Percentiles rank a stretch among this genome's conserved stretches.
phyloP scores from a whole-genome alignment of 352 stramenopile genomes.

The Pythium aristosporum region DNA sequence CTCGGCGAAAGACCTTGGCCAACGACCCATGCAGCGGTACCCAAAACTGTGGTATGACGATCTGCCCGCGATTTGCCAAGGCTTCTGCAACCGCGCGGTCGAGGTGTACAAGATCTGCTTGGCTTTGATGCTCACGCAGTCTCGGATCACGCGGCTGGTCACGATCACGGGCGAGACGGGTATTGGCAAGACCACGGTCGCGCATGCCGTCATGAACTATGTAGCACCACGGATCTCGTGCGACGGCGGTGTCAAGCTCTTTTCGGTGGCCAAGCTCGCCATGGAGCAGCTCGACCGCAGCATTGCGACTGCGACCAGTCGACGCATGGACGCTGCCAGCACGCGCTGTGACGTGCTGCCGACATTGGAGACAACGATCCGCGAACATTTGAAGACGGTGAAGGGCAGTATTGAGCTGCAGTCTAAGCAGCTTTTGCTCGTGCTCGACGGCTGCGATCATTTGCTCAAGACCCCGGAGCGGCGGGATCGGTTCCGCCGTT shows the following conservation, averaged over 20 bases:
- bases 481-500: constrained; percentile 60
- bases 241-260: constrained; percentile 66
- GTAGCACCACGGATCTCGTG: constrained; percentile 74
- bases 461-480: constrained; percentile 48
- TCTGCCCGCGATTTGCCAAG: constrained; percentile 72
- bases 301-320: constrained; percentile 42
- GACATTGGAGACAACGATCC: constrained; percentile 49
- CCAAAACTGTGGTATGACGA: constrained; percentile 81
- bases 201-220: constrained; percentile 75
- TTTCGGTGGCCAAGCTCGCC: constrained; percentile 58
- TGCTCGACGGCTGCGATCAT: constrained; percentile 76
- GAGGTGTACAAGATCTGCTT: constrained; percentile 85
- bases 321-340: constrained; percentile 30
- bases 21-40: constrained; percentile 57
- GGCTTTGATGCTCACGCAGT: constrained; percentile 76
- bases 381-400: constrained; percentile 49
- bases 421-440: constrained; percentile 55
- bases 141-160: constrained; percentile 69
- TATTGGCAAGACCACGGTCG: constrained; percentile 74
- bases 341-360: constrained; percentile 40
- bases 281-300: constrained; percentile 61
- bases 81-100: constrained; percentile 74
- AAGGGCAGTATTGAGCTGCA: constrained; percentile 53
- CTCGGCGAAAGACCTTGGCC: constrained; percentile 43
- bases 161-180: constrained; percentile 75